Base-by-base conservation (phyloP, 2,329 filamentous ascomycete genomes). In the Didymella pomorum region DNA sequence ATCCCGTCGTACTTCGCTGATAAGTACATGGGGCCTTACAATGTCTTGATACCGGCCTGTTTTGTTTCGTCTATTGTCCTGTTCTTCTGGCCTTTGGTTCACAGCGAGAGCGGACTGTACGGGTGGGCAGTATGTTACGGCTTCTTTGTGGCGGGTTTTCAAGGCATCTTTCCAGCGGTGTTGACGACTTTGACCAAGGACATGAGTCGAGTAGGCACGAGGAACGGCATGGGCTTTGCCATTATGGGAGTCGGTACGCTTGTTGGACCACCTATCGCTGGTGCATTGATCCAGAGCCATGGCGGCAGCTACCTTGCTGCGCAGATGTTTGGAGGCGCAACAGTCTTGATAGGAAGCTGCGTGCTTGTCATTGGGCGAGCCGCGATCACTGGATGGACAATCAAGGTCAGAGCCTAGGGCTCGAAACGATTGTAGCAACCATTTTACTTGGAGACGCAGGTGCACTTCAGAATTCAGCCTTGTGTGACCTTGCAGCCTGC, bases 41-140 rank as follows among this genome's bases (percentile, higher is more conserved):
- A 88, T 64, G 79, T 81, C 1, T 79, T 86, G 25, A 80, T 86
- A n/a, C 80, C 85, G 0, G 80, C 82, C 48, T 79, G 77, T 2
- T 69, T 81, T 11, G 58, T 80, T 4, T 77, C 83, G 3, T 79
- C 79, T 1, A 70, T 83, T 14, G 75, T 85, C 57, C 72, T 86
- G 31, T 87, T 82, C 64, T 80, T 79, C 51, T 89, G 87, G 87
- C 80, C 81, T 2, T 81, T 79, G 0, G 83, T 89, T 1, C 60
- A 71, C 9, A 72, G 68, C 3, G 54, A 68, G 10, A 61, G 66
- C 8, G 74, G 76, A 0, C 60, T 84, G 0, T 81, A 79, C 55
- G 76, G 71, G 0, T 84, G 81, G 64, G 77, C 79, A 0, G 74
- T 79, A 1, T 65, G 80, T 10, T 82, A 82, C 52, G 81, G 81